A percentile compares a stretch with the other conserved stretches of the same genome.
These are phyloP conservation scores for Pseudogymnoascus pannorum DNA, from an alignment of 2,329 filamentous ascomycete genomes.

Conservation along the genomic window DNA sequence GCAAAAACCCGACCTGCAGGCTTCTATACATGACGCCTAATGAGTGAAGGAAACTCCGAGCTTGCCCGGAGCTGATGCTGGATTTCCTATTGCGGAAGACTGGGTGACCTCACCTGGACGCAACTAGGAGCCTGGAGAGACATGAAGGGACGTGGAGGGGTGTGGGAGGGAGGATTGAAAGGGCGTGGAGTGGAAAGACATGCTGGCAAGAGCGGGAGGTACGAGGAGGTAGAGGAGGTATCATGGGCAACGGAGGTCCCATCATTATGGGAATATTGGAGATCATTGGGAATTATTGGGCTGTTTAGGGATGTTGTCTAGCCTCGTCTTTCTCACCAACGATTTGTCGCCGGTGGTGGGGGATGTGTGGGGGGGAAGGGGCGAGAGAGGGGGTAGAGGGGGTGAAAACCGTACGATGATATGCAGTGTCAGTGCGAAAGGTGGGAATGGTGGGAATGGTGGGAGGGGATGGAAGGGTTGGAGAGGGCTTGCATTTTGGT, in stretches of 20 bases:
- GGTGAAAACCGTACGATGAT: background rate
- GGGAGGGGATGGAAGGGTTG: background rate
- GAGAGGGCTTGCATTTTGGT: background rate
- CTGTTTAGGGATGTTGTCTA: background rate
- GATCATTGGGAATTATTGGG: background rate
- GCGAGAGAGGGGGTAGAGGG: background rate
- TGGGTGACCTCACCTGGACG: background rate
- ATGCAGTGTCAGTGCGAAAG: background rate
- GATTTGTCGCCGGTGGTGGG: background rate
- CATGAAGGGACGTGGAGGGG: background rate
- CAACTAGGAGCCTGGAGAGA: background rate
- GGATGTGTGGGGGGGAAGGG: background rate
- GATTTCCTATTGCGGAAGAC: background rate
- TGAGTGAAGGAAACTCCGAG: slow-evolving; percentile 1
- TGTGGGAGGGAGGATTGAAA: background rate
- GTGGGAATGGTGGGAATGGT: too few species aligned
- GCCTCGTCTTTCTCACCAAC: background rate
- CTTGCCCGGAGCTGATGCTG: background rate
- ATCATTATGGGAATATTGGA: background rate
- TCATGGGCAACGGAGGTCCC: background rate
- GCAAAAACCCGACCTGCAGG: background rate
- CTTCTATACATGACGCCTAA: background rate
- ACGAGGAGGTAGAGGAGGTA: background rate
- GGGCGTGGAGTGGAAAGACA: background rate
- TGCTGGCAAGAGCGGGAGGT: background rate